phyloP scores from a whole-genome alignment of 805 yeast genomes.

The Nakazawaea ishiwadae region DNA sequence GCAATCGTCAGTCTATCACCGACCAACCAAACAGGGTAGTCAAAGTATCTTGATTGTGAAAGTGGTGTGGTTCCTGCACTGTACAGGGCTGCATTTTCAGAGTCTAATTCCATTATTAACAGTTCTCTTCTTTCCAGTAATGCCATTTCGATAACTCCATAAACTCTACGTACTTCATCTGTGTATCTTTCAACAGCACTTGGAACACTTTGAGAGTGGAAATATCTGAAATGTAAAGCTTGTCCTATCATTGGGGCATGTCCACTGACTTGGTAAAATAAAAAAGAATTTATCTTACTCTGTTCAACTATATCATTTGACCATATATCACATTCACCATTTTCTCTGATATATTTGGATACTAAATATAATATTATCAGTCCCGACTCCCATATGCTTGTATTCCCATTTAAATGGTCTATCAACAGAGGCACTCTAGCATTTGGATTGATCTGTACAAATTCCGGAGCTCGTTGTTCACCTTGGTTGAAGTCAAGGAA shows the following conservation, averaged over 20 bases:
- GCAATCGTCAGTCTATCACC: conserved; percentile 76
- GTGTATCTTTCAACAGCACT: conserved; percentile 88
- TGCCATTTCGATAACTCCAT: conserved; percentile 93
- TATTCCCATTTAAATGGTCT: conserved; percentile 77
- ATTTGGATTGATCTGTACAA: conserved; percentile 90
- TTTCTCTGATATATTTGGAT: conserved; percentile 57
- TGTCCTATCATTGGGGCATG: conserved; percentile 99
- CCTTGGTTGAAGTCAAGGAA: conserved; percentile 83
- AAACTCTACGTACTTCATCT: conserved; percentile 89
- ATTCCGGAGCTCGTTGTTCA: conserved; percentile 92
- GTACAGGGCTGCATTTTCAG: conserved; percentile 83
- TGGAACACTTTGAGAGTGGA: conserved; percentile 81
- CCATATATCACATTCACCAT: conserved; percentile 72
- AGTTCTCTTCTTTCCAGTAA: conserved; percentile 90
- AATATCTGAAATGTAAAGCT: conserved; percentile 88
- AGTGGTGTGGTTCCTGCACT: conserved; percentile 85
- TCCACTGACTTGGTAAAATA: conserved; percentile 93
- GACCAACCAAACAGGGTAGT: conserved; percentile 92
- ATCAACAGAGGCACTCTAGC: conserved; percentile 94
- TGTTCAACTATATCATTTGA: conserved; percentile 74
- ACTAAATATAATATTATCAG: conserved; percentile 83
- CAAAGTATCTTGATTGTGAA: conserved; percentile 80
- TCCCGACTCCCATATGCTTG: conserved; percentile 93
- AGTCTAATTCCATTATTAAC: conserved; percentile 80
- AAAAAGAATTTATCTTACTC: conserved; percentile 81